Conservation (phyloP, 1,284 basidiomycete genomes). For the Anthracocystis walkeri region DNA sequence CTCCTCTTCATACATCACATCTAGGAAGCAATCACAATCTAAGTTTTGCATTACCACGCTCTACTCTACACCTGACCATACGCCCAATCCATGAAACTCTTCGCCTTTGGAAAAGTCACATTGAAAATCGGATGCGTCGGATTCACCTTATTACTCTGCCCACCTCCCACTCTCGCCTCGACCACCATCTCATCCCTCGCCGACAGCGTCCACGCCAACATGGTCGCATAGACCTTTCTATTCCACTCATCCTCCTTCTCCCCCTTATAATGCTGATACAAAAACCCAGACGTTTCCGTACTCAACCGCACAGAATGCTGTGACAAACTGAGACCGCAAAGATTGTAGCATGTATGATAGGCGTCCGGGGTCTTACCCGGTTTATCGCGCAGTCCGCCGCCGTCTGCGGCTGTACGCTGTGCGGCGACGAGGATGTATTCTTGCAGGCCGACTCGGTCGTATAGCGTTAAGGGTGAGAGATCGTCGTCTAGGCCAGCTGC, state of each 20-base stretch:
- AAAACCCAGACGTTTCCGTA: slow-evolving; percentile 19
- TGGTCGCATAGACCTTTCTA: slow-evolving; percentile 42
- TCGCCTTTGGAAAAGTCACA: slow-evolving; percentile 52
- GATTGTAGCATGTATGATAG: slow-evolving; percentile 70
- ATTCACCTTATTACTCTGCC: slow-evolving; percentile 38
- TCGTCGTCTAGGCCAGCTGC: slow-evolving; percentile 22
- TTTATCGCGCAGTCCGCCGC: slow-evolving; percentile 90
- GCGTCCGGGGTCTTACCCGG: slow-evolving; percentile 81
- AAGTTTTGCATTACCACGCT: background rate
- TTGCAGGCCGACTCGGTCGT: slow-evolving; percentile 77
- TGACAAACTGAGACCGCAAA: slow-evolving; percentile 60
- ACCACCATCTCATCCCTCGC: slow-evolving; percentile 35
- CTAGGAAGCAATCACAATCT: background rate
- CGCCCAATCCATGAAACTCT: slow-evolving; percentile 60
- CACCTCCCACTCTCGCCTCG: slow-evolving; percentile 14
- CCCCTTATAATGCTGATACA: slow-evolving; percentile 18
- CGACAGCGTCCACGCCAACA: slow-evolving; percentile 49
- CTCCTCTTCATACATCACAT: background rate
- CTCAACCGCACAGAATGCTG: slow-evolving; percentile 61
- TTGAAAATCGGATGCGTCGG: slow-evolving; percentile 64
- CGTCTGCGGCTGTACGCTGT: slow-evolving; percentile 75
- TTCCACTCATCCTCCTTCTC: slow-evolving; percentile 37
- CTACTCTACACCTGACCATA: slow-evolving; percentile 41
- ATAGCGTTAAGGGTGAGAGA: slow-evolving; percentile 48
- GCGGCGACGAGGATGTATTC: slow-evolving; percentile 88